These are phyloP conservation scores for Microbotryum intermedium DNA, from an alignment of 1,284 basidiomycete genomes.

Conservation along the genomic window DNA sequence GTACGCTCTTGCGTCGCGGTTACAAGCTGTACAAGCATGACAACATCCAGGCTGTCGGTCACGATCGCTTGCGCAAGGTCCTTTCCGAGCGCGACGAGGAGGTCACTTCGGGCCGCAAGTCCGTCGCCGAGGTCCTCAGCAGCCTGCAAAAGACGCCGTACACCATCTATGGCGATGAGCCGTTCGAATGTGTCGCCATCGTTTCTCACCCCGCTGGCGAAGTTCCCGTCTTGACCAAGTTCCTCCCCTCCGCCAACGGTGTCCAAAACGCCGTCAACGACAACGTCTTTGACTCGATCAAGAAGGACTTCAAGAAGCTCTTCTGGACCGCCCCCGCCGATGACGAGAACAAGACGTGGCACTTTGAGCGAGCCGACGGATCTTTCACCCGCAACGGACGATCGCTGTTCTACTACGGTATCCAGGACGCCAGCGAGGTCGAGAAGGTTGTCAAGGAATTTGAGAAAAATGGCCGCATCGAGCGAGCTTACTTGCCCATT, in stretches of 20 bases:
- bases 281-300: constrained; percentile 93
- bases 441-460: constrained; percentile 75
- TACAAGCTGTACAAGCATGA: constrained; percentile 93
- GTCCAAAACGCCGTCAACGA: constrained; percentile 90
- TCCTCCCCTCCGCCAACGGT: constrained; percentile 78
- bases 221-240: constrained; percentile 83
- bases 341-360: constrained; percentile 93
- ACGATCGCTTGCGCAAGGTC: constrained; percentile 85
- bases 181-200: constrained; percentile 87
- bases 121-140: constrained; percentile 80
- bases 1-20: constrained; percentile 91
- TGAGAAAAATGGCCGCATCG: constrained; percentile 76
- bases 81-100: constrained; percentile 92
- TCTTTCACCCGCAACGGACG: constrained; percentile 88
- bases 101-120: constrained; percentile 71
- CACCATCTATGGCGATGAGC: constrained; percentile 96
- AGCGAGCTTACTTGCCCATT: constrained; percentile 80
- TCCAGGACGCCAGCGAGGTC: constrained; percentile 85
- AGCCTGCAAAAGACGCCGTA: constrained; percentile 65
- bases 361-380: constrained; percentile 96
- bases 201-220: constrained; percentile 86
- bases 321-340: constrained; percentile 96
- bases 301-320: constrained; percentile 85
- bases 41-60: constrained; percentile 72
- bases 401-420: constrained; percentile 95